Conservation (phyloP, 2,329 filamentous ascomycete species). For the Esteya vermicola region DNA sequence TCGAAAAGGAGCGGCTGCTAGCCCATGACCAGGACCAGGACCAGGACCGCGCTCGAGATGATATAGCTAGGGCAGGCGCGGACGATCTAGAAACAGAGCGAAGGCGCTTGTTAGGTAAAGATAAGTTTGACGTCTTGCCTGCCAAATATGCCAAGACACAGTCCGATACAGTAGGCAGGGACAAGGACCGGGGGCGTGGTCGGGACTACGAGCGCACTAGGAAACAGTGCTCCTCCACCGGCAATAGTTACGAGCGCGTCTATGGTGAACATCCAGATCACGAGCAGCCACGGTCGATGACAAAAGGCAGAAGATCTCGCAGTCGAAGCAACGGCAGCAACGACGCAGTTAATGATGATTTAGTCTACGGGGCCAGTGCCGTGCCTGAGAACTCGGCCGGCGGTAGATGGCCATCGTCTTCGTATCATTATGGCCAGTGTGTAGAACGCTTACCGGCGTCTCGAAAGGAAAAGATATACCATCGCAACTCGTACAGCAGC, state of each 20-base stretch:
- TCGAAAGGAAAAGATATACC: conserved; percentile 12
- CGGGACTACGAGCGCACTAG: too few species aligned
- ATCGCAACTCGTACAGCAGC: conserved; percentile 16
- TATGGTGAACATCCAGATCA: conserved; percentile 14
- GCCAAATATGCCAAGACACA: conserved; percentile 29
- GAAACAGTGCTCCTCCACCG: not conserved
- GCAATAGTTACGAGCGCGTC: conserved; percentile 12
- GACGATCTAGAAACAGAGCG: conserved; percentile 12
- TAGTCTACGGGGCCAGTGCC: conserved; percentile 32
- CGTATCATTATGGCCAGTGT: conserved; percentile 15
- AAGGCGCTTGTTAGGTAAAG: conserved; percentile 18
- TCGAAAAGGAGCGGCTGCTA: conserved; percentile 15
- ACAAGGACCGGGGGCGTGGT: not conserved
- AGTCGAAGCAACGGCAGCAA: conserved; percentile 7
- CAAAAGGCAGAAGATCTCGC: not conserved
- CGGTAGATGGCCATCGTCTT: not conserved
- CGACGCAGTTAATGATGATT: conserved; percentile 16
- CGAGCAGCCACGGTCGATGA: conserved; percentile 7
- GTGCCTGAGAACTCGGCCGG: not conserved
- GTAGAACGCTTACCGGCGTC: not conserved
- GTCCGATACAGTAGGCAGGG: not conserved
- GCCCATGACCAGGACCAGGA: conserved; percentile 12
- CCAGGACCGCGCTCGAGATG: conserved; percentile 8
- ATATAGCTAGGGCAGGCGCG: too few species aligned
- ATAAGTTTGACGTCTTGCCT: conserved; percentile 29